These are phyloP conservation scores for Hypholoma sublateritium DNA, from an alignment of 768 basidiomycete species.

Conservation along the genomic window DNA sequence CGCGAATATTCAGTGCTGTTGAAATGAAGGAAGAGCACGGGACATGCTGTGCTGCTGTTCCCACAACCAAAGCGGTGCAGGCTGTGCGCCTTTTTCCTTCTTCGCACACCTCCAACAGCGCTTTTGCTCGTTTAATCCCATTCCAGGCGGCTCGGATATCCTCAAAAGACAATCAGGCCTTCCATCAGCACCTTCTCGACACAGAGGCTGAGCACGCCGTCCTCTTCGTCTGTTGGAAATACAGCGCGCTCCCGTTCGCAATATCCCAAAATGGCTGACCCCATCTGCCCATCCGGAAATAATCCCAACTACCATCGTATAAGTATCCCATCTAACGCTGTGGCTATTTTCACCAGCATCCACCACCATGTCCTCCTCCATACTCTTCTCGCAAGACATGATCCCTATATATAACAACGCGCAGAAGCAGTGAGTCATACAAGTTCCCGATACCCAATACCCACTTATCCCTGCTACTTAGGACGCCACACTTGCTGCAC, in stretches of 20 bases:
- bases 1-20: too few relatives aligned
- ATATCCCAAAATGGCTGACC: slow-evolving; percentile 17
- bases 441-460: background rate
- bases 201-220: slow-evolving; percentile 26
- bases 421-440: slow-evolving; percentile 24
- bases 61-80: too few relatives aligned
- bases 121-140: slow-evolving; percentile 4
- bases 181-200: slow-evolving; percentile 25
- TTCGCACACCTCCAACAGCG: background rate
- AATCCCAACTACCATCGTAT: slow-evolving; percentile 25
- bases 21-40: background rate
- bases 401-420: slow-evolving; percentile 18
- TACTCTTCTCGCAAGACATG: slow-evolving; percentile 24
- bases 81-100: too few relatives aligned
- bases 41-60: slow-evolving; percentile 9
- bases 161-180: slow-evolving; percentile 16
- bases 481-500: slow-evolving; percentile 1
- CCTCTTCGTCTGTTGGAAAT: slow-evolving; percentile 13
- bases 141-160: slow-evolving; percentile 12
- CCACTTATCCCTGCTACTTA: background rate
- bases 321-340: slow-evolving; percentile 21
- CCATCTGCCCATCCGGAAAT: slow-evolving; percentile 18
- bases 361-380: slow-evolving; percentile 16
- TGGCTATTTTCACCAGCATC: slow-evolving; percentile 10
- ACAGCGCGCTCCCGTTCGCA: slow-evolving; percentile 19